Conservation (phyloP, 352 stramenopile species). For the Phytophthora aleatoria region DNA sequence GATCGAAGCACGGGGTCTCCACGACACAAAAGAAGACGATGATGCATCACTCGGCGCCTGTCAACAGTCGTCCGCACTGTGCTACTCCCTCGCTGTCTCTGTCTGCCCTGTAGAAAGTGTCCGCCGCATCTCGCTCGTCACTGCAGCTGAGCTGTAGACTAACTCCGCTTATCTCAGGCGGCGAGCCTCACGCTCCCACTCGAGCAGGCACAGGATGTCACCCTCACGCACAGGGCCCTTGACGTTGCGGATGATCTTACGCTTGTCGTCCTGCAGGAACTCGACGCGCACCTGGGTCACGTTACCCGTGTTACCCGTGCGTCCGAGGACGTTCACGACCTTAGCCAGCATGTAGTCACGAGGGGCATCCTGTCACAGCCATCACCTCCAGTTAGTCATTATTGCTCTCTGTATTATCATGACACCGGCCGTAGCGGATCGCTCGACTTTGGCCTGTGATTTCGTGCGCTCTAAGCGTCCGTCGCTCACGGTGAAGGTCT, state of each 20-base stretch:
- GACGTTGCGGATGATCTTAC: slow-evolving; percentile 99
- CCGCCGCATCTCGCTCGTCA: slow-evolving; percentile 12
- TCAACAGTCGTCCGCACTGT: slow-evolving; percentile 21
- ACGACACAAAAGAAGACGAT: slow-evolving; percentile 22
- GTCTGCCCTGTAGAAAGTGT: slow-evolving; percentile 14
- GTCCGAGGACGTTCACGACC: slow-evolving; percentile 98
- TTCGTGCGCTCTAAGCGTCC: slow-evolving; percentile 8
- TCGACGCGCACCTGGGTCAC: slow-evolving; percentile 99
- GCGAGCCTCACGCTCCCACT: slow-evolving; percentile 99
- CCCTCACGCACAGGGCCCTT: slow-evolving; percentile 99
- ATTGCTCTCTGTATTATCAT: neutral
- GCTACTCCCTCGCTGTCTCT: slow-evolving; percentile 3
- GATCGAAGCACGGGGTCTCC: slow-evolving; percentile 10
- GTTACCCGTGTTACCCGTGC: slow-evolving; percentile 99
- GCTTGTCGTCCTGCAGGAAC: slow-evolving; percentile 99
- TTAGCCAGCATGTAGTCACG: slow-evolving; percentile 98
- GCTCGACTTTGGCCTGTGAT: slow-evolving; percentile 25
- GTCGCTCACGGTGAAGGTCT: slow-evolving; percentile 1
- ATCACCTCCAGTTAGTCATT: slow-evolving; percentile 29
- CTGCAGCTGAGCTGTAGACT: slow-evolving; percentile 29
- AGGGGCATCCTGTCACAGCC: slow-evolving; percentile 58
- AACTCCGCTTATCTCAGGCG: slow-evolving; percentile 94
- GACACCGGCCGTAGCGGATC: slow-evolving; percentile 4
- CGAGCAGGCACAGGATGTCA: slow-evolving; percentile 99
- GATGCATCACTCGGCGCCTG: slow-evolving; percentile 12